Evolutionary conservation across 1,284 basidiomycete species (phyloP), one percentile per base, ranked within the genome.

Genomic region (Porodaedalea pini): DNA sequence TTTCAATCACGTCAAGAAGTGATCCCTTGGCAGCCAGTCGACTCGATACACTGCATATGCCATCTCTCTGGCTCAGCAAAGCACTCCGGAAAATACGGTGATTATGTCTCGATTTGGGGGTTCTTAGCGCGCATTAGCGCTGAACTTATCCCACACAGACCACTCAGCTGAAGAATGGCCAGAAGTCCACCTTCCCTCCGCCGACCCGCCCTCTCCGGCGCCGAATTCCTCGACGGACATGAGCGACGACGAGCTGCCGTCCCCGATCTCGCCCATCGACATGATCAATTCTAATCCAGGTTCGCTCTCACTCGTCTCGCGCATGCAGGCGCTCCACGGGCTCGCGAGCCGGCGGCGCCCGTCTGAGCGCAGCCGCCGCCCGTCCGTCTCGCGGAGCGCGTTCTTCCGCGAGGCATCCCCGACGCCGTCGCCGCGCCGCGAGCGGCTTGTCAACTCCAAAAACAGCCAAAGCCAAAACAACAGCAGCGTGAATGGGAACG

Each of bases 231-330:
- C 51, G 7, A 25, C 39, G 23, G 54, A 50, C 25, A 41, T 49
- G 39, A 50, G 47, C 36, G 54, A 56, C 32, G 54, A 56, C 8
- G 54, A 56, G 25, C 29, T 48, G 6, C 40, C 40, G n/a, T 54
- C 51, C 15, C 57, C 52, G 23, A 53, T 58, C 29, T 53, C 56
- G 2, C 41, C 56, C 31, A 58, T 58, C 29, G 57, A 54, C 51
- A 44, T 57, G 29, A 57, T 57, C 31, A 57, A 57, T 32, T 55
- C 47, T 32, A 54, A 39, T 32, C 44, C 44, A 17, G 57, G 51
- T n/a, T 49, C 58, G 5, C 41, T 60, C 48, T 57, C 59, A 10
- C 51, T 61, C 44, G 59, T 61, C 47, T 57, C 59, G 29, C 59
- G 59, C 44, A 57, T 61, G 56, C 59, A 61, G 29, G 55, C 55